phyloP scores from a whole-genome alignment of 73 alveolate genomes.

The Paramecium octaurelia region DNA sequence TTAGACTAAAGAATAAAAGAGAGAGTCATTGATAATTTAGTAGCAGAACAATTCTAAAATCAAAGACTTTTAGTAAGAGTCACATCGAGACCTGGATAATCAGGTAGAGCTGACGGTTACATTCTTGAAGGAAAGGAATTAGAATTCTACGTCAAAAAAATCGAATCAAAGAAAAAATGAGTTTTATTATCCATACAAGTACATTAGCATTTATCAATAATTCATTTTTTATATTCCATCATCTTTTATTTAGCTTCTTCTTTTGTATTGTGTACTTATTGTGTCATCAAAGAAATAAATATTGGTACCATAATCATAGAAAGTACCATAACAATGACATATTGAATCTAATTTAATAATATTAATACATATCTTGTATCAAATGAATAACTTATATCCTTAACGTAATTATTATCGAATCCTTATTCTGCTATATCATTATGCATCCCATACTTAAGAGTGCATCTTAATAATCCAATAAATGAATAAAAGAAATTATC shows the following conservation, averaged over 20 bases:
- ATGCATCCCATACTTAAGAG: slow-evolving; percentile 15
- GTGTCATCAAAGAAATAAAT: slow-evolving; percentile 39
- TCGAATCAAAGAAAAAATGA: slow-evolving; percentile 66
- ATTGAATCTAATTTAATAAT: neutral
- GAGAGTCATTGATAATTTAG: slow-evolving; percentile 72
- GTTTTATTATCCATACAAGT: neutral
- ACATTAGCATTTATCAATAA: neutral
- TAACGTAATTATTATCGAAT: neutral
- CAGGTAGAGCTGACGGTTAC: slow-evolving; percentile 99
- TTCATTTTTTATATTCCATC: slow-evolving; percentile 1
- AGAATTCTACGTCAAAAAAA: slow-evolving; percentile 89
- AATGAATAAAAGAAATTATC: neutral
- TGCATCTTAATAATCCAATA: slow-evolving; percentile 6
- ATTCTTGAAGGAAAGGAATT: slow-evolving; percentile 96
- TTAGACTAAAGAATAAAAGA: slow-evolving; percentile 67
- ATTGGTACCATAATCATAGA: slow-evolving; percentile 13
- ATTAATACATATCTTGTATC: neutral
- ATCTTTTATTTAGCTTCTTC: slow-evolving; percentile 44
- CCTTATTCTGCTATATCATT: slow-evolving; percentile 18
- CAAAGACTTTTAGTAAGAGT: slow-evolving; percentile 96
- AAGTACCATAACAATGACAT: neutral
- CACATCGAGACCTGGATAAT: slow-evolving; percentile 98
- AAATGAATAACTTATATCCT: slow-evolving; percentile 13
- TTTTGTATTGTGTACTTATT: slow-evolving; percentile 44
- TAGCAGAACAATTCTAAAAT: slow-evolving; percentile 79